Evolutionary conservation across 139 green algal genomes (phyloP), one percentile per base, ranked within the genome.

Genomic region (Tetraselmis chui): DNA sequence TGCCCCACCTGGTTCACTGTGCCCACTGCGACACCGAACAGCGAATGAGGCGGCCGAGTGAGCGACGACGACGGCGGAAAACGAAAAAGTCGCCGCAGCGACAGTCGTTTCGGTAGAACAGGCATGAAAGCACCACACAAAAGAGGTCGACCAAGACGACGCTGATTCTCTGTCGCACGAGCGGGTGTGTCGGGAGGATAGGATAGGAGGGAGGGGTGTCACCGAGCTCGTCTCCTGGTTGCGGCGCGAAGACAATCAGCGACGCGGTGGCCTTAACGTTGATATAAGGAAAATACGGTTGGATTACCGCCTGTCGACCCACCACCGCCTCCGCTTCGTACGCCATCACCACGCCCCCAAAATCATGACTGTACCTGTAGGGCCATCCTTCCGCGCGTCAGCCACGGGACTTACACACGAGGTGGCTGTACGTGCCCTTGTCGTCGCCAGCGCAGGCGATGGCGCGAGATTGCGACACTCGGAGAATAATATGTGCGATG

Each of bases 251-350:
- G 2, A 94, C 30, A 1, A 86, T 67, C 2, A 93, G 76, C 11
- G 84, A 67, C 0, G 89, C 88, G 18, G 31, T 58, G 2, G 92
- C 86, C 24, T 87, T 80, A 22, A 94, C 76, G 25, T 85, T 81
- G 29, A 88, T 81, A 81, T 86, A 89, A 1, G 90, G 88, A 45
- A 91, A 92, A 80, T 93, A 93, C 22, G 88, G 83, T 81, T 91
- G 89, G 29, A 93, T 88, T 32, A 76, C 2, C 1, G 86, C 88
- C 81, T 84, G 80, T 5, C 18, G 45, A 18, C 82, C 83, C 32
- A 88, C 67, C 29, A 89, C 31, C 23, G 67, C 78, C 18, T 83
- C 77, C 29, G 88, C 84, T 28, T 30, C 32, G 29, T 89, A 92
- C 1, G 89, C 78, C 74, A 93, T 30, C 75, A 89, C 11, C 1